phyloP scores from a whole-genome alignment of 140 eudicot genomes.

The Oenanthe javanica region DNA sequence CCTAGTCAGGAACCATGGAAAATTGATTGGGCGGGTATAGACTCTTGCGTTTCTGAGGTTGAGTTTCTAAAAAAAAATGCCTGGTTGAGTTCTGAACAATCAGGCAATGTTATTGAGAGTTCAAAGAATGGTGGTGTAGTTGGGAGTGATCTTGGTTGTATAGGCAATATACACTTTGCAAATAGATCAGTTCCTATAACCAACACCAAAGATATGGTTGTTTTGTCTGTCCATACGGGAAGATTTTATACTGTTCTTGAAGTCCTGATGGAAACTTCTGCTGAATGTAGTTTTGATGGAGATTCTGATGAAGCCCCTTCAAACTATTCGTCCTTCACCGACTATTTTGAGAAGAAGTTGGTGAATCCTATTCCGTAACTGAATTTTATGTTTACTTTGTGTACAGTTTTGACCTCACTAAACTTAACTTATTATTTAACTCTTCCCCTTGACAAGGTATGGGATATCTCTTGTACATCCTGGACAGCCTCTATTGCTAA shows the following conservation, averaged over 20 bases:
- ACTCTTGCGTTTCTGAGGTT: conserved; percentile 50
- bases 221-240: conserved; percentile 73
- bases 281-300: conserved; percentile 69
- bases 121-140: conserved; percentile 18
- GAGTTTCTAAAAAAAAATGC: conserved; percentile 52
- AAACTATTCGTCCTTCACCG: conserved; percentile 47
- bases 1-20: conserved; percentile 18
- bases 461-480: conserved; percentile 39
- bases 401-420: not conserved
- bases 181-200: conserved; percentile 32
- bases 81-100: conserved; percentile 31
- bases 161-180: conserved; percentile 50
- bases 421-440: not conserved
- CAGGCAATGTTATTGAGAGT: conserved; percentile 13
- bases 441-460: conserved; percentile 27
- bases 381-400: not conserved
- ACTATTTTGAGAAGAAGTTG: conserved; percentile 54
- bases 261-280: conserved; percentile 39
- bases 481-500: conserved; percentile 54
- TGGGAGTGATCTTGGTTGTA: conserved; percentile 15
- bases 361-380: not conserved
- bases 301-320: conserved; percentile 19
- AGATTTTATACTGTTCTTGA: conserved; percentile 58
- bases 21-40: conserved; percentile 58
- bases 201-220: conserved; percentile 38